Base-by-base conservation (phyloP, 148 eudicot genomes). In the Vaccinium myrtillus region DNA sequence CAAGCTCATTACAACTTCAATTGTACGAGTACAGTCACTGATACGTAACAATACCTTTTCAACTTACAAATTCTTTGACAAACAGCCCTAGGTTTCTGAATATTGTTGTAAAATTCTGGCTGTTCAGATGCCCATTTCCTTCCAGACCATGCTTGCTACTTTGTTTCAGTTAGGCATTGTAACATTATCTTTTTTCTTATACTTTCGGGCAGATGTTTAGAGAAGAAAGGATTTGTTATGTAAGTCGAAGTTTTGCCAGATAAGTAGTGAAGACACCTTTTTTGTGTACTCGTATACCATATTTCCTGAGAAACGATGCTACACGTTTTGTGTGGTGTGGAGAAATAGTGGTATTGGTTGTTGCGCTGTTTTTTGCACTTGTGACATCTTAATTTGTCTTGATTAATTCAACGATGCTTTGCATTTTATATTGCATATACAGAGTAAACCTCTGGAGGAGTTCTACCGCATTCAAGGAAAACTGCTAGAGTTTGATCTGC, bases 361-460 rank as follows among this genome's bases (percentile, higher is more conserved):
- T 4, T 5, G 3, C 15, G 13, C 16, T 78, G 6, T 16, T 4
- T 56, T 79, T 79, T 14, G 58, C 56, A 12, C 23, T 36, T 32
- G 5, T 8, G n/a, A 73, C 49, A 36, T 18, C 77, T 73, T 6
- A 39, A 75, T 75, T 75, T 49, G 56, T 25, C 23, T 78, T 9
- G 46, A 30, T 53, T 46, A 53, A 15, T 78, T 56, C 14, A 79
- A n/a, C 0, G 15, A 56, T 79, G 50, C 46, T 53, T 51, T 23
- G n/a, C 61, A 43, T 51, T 25, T 78, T 46, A 2, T 53, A 2
- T 27, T 30, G n/a, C 19, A 25, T 75, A 82, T 86, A 81, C 95
- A 97, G 99, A 97, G 99, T 86, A 95, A 90, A 81, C 99, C 99
- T 21, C 91, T 97, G 13, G 99, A 97, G 91, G 98, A 90, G 19